Percentiles rank a stretch among this genome's conserved stretches.
These are phyloP conservation scores for Phytopythium mirpurense DNA, from an alignment of 352 stramenopile genomes.

Conservation along the genomic window DNA sequence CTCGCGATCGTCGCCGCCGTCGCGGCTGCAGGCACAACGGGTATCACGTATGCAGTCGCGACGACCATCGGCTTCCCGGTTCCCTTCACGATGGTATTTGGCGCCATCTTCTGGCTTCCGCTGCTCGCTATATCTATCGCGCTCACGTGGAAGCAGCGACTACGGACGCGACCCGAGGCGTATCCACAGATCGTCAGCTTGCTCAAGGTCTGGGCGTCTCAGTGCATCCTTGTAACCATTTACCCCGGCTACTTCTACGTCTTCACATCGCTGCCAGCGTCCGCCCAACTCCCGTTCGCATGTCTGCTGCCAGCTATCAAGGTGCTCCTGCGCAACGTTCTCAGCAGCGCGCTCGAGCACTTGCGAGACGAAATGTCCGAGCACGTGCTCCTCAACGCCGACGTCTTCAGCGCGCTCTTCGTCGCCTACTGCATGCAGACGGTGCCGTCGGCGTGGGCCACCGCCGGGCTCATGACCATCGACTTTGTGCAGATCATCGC, in stretches of 20 bases:
- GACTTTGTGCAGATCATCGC: constrained; percentile 20
- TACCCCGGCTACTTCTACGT: constrained; percentile 18
- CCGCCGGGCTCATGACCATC: constrained; percentile 13
- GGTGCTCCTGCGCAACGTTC: constrained; percentile 21
- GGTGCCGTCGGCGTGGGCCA: constrained; percentile 12
- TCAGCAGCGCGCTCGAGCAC: constrained; percentile 12
- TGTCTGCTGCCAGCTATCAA: constrained; percentile 32
- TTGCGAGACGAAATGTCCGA: constrained; percentile 22
- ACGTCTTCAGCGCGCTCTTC: constrained; percentile 37
- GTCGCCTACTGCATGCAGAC: constrained; percentile 26
- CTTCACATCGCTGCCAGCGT: constrained; percentile 8
- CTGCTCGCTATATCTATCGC: constrained; percentile 4
- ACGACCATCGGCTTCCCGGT: constrained; percentile 14
- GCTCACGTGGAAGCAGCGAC: not conserved
- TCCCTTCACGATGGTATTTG: constrained; percentile 14
- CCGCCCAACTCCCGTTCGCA: constrained; percentile 9
- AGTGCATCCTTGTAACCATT: constrained; percentile 10
- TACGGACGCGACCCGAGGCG: constrained; percentile 4
- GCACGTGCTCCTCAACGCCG: constrained; percentile 21
- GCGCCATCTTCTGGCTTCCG: constrained; percentile 8
- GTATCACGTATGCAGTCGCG: too few relatives aligned
- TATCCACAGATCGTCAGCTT: constrained; percentile 9
- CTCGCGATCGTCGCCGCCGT: constrained; percentile 7
- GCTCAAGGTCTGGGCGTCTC: constrained; percentile 16
- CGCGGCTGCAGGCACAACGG: not conserved